Percentiles rank a stretch among this genome's conserved stretches.
Evolutionary conservation across 2,329 filamentous ascomycete species (phyloP).

Genomic region (Fusarium coffeatum): DNA sequence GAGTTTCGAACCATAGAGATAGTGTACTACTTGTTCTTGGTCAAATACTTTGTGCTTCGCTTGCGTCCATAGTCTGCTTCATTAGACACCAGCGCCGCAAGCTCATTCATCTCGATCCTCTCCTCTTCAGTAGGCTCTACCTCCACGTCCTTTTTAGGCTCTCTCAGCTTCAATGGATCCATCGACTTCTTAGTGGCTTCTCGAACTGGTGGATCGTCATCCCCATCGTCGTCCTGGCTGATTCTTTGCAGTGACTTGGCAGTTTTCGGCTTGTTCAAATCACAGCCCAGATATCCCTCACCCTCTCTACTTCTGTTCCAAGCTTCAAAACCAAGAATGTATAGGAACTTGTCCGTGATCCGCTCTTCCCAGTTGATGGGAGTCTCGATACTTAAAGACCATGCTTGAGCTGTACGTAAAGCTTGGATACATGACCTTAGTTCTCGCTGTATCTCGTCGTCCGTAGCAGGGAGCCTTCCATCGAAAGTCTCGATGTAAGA

Average conservation of each 20-base stretch:
- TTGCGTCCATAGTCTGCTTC: constrained; percentile 8
- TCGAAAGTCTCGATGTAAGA: neutral
- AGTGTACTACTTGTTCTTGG: neutral
- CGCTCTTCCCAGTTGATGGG: neutral
- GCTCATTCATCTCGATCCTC: neutral
- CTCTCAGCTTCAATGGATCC: constrained; percentile 6
- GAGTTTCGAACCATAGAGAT: too few relatives aligned
- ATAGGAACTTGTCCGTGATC: neutral
- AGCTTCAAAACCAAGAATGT: neutral
- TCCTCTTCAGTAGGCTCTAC: neutral
- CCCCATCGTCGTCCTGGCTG: fast-evolving
- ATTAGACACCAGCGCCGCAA: neutral
- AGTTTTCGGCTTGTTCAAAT: constrained; percentile 1
- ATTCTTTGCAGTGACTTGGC: neutral
- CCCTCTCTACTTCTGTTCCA: constrained; percentile 15
- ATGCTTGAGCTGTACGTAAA: neutral
- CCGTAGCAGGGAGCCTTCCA: fast-evolving
- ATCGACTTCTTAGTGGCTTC: fast-evolving
- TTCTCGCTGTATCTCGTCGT: neutral
- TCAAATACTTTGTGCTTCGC: constrained; percentile 4
- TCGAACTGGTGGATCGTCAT: fast-evolving
- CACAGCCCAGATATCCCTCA: neutral
- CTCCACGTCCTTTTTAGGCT: neutral
- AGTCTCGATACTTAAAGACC: fast-evolving
- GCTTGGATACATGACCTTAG: neutral